A percentile compares a stretch with the other conserved stretches of the same genome.
These are phyloP conservation scores for Mycosphaerella sp. DNA, from an alignment of 2,329 filamentous ascomycete genomes.

Conservation along the genomic window DNA sequence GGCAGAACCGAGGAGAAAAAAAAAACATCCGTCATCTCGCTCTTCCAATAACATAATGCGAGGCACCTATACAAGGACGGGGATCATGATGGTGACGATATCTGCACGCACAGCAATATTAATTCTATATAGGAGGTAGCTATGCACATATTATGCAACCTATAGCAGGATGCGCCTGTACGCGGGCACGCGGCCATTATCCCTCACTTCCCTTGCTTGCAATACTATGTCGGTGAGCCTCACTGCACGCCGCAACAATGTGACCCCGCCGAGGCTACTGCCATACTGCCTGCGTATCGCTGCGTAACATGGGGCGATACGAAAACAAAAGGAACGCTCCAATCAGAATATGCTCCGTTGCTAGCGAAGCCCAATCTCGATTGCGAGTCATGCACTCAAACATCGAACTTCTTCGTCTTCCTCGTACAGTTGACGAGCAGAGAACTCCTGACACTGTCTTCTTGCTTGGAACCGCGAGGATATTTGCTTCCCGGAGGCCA, in stretches of 20 bases:
- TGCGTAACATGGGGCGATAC: not conserved
- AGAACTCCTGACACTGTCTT: constrained; percentile 28
- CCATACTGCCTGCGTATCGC: not conserved
- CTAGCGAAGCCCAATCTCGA: not conserved
- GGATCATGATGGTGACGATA: not conserved
- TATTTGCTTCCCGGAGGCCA: constrained; percentile 26
- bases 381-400: constrained; percentile 10
- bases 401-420: constrained; percentile 23
- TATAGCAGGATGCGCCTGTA: not conserved
- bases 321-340: not conserved
- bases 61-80: too few relatives aligned
- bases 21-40: too few relatives aligned
- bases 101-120: too few relatives aligned
- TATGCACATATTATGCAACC: not conserved
- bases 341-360: not conserved
- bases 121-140: too few relatives aligned
- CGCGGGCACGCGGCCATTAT: not conserved
- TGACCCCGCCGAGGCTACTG: not conserved
- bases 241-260: not conserved
- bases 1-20: not conserved
- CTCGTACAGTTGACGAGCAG: constrained; percentile 25
- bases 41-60: too few relatives aligned
- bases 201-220: not conserved
- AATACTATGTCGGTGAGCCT: not conserved
- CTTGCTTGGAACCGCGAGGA: constrained; percentile 32